phyloP scores from a whole-genome alignment of 202 grass and related monocot species.

The Brachypodium distachyon region DNA sequence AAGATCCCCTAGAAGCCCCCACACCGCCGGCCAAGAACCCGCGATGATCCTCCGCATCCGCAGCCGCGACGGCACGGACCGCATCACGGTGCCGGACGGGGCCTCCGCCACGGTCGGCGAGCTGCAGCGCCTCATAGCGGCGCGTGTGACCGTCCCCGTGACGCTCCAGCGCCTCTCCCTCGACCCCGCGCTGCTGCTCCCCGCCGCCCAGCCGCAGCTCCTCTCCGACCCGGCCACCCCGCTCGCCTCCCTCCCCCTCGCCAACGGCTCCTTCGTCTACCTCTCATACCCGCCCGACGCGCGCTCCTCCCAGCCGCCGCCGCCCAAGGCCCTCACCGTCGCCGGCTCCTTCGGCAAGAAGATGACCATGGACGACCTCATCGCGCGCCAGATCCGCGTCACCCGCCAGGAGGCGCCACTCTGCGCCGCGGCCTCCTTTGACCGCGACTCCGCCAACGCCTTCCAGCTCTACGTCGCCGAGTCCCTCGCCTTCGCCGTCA shows the following conservation, averaged over 20 bases:
- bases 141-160: constrained; percentile 47
- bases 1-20: background rate
- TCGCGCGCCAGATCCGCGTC: constrained; percentile 91
- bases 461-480: constrained; percentile 82
- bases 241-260: constrained; percentile 47
- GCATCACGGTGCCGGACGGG: constrained; percentile 52
- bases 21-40: background rate
- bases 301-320: constrained; percentile 35
- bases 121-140: constrained; percentile 57
- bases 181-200: constrained; percentile 49
- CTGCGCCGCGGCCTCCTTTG: constrained; percentile 66
- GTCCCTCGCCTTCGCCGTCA: constrained; percentile 65
- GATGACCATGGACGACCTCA: constrained; percentile 93
- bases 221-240: constrained; percentile 30
- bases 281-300: constrained; percentile 43
- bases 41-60: constrained; percentile 90
- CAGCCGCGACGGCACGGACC: constrained; percentile 85
- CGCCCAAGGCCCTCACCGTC: constrained; percentile 28
- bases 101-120: constrained; percentile 59
- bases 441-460: constrained; percentile 57
- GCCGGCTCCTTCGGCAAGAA: constrained; percentile 62
- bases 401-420: constrained; percentile 64
- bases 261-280: constrained; percentile 71
- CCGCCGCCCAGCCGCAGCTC: background rate
- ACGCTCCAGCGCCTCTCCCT: constrained; percentile 66